phyloP scores from a whole-genome alignment of 257 asterid species.

The Marsdenia floribunda region DNA sequence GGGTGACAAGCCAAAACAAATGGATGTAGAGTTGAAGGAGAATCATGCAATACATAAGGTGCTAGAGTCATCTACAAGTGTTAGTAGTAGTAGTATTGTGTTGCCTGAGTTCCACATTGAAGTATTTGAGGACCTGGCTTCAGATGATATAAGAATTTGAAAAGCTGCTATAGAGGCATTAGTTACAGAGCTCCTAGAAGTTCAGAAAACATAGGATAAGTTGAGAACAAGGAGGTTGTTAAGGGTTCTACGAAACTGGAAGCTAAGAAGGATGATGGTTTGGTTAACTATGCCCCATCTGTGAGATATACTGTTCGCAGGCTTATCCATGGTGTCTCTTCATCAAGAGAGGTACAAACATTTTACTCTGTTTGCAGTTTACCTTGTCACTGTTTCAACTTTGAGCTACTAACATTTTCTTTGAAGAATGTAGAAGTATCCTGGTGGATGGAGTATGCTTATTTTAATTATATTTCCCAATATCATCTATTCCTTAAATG shows the following conservation, averaged over 20 bases:
- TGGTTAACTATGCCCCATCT: conserved; percentile 89
- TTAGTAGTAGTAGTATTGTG: conserved; percentile 27
- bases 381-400: not conserved
- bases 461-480: not conserved
- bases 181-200: conserved; percentile 61
- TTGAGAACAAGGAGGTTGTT: conserved; percentile 69
- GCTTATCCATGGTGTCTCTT: conserved; percentile 90
- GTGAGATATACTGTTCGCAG: conserved; percentile 92
- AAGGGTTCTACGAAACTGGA: conserved; percentile 71
- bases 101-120: conserved; percentile 90
- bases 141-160: conserved; percentile 52
- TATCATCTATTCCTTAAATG: not conserved
- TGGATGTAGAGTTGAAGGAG: conserved; percentile 28
- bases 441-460: not conserved
- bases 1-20: conserved; percentile 11
- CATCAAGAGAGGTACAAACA: conserved; percentile 77
- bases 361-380: not conserved
- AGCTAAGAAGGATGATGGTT: conserved; percentile 91
- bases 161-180: conserved; percentile 63
- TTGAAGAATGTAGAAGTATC: not conserved
- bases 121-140: conserved; percentile 70
- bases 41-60: conserved; percentile 24
- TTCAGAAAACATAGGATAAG: conserved; percentile 70
- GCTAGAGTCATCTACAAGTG: conserved; percentile 10
- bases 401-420: not conserved